Evolutionary conservation across 495 filamentous ascomycete genomes (phyloP), one percentile per base, ranked within the genome.

Genomic region (Penicillium steckii): DNA sequence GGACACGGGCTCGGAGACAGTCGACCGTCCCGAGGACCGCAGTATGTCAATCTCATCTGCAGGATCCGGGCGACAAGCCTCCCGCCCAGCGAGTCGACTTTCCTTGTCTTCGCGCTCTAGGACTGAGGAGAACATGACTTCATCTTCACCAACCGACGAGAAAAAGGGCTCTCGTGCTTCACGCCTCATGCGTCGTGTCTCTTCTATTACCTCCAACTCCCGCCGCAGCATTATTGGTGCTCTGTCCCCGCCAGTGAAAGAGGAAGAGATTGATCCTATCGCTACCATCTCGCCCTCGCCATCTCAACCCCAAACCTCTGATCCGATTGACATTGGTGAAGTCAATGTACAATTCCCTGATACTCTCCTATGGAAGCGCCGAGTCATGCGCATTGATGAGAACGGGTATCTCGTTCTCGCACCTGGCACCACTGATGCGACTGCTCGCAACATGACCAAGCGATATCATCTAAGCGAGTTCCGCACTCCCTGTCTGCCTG

Each of bases 311-410:
- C 50, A 27, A 25, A 42, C 52, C 15, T 33, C 54, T 1, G 50
- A 69, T 27, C 80, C 82, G 18, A 72, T 87, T 23, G 81, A 85
- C 45, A 80, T 95, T 65, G 91, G 92, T 32, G 91, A 96, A 61
- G 85, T 95, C 44, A 95, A 97, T 56, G 84, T 96, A 3, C 92
- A 97, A 60, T 95, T 97, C 61, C 91, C 92, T 1, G 92, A 95
- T 65, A 92, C 86, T 38, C 78, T 96, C 19, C 76, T 97, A 8
- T 97, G 92, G 92, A 96, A 95, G 70, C 86, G 90, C 44, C 83
- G 91, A 44, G 85, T 83, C 60, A 84, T 95, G 72, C 80, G 85
- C 44, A 77, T 97, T 41, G 88, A 95, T 64, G 79, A 79, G 51
- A 76, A 85, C 41, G 92, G 92, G 8, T 86, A 85, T 60, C 66